Base-by-base conservation (phyloP, 371 early-diverging fungal species). In the Mucor circinelloides region DNA sequence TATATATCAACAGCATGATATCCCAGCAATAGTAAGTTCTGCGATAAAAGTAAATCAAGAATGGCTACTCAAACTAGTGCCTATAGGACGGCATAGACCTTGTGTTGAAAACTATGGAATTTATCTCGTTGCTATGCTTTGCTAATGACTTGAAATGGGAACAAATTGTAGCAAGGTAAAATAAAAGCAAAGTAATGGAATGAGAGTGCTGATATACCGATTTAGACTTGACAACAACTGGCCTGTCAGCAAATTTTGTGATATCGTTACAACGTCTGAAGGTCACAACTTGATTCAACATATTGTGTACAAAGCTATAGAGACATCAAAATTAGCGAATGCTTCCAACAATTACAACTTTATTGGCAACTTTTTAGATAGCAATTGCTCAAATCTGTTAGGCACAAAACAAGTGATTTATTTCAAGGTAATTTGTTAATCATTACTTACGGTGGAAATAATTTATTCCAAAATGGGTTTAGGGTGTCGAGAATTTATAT, bases 401-500 rank as follows among this genome's bases (percentile, higher is more conserved):
- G 72, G 68, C 15, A 13, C 44, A 34, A 32, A 30, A 0, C 30
- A 55, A n/a, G 40, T 64, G 9, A 21, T 58, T n/a, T 71, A 60
- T 19, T 67, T 58, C 23, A 63, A 60, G 28, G 71, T 52, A 58
- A 60, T 12, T 9, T 34, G 34, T n/a, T n/a, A n/a, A n/a, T n/a
- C 1, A 34, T 1, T 4, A 3, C 34, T 34, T 34, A 9, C 10
- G 34, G 4, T 34, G 10, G 34, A 34, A 34, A 34, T 34, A 1
- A 34, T 34, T 10, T 0, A 1, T 34, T 34, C 10, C 10, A 34
- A 34, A 1, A 34, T 34, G 6, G 34, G 10, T 34, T 34, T 66
- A 69, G 70, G 70, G 70, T 34, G 25, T 56, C 9, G 72, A 71
- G 38, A 64, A 60, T 23, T 28, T 67, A 19, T 32, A 64, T 40